These are phyloP conservation scores for Psilocybe cyanescens DNA, from an alignment of 768 basidiomycete genomes.

Conservation along the genomic window DNA sequence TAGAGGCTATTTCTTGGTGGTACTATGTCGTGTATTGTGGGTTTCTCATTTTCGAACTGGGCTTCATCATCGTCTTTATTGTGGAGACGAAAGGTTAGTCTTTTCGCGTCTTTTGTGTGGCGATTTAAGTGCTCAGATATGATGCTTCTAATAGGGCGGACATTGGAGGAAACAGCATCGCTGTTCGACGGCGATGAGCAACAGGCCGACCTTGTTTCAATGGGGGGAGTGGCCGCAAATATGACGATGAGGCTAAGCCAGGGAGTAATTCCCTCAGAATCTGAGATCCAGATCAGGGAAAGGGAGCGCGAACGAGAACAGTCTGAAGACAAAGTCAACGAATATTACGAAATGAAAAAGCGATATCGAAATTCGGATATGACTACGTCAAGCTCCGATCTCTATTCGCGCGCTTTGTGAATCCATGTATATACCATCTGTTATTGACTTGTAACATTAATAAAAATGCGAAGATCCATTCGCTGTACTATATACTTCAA, in stretches of 20 bases:
- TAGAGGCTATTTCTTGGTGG: slow-evolving; percentile 59
- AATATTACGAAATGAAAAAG: slow-evolving; percentile 29
- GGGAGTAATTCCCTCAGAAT: slow-evolving; percentile 20
- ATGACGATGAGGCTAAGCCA: slow-evolving; percentile 37
- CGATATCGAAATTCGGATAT: slow-evolving; percentile 25
- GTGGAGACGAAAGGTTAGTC: slow-evolving; percentile 66
- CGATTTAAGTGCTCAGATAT: slow-evolving; percentile 2
- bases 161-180: slow-evolving; percentile 74
- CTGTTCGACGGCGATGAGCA: slow-evolving; percentile 69
- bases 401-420: slow-evolving; percentile 18
- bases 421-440: not conserved
- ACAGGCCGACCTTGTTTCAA: slow-evolving; percentile 44
- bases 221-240: slow-evolving; percentile 52
- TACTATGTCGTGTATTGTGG: slow-evolving; percentile 67
- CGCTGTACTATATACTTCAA: not conserved
- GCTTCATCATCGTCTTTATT: slow-evolving; percentile 56
- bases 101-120: not conserved
- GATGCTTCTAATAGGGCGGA: slow-evolving; percentile 44
- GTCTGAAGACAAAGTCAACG: slow-evolving; percentile 18
- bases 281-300: slow-evolving; percentile 8
- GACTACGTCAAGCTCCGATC: slow-evolving; percentile 22
- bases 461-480: not conserved
- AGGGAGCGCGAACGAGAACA: not conserved
- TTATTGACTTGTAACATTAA: not conserved
- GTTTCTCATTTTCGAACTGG: slow-evolving; percentile 65